These are phyloP conservation scores for Friedmanniomyces simplex DNA, from an alignment of 495 filamentous ascomycete genomes.

Conservation along the genomic window DNA sequence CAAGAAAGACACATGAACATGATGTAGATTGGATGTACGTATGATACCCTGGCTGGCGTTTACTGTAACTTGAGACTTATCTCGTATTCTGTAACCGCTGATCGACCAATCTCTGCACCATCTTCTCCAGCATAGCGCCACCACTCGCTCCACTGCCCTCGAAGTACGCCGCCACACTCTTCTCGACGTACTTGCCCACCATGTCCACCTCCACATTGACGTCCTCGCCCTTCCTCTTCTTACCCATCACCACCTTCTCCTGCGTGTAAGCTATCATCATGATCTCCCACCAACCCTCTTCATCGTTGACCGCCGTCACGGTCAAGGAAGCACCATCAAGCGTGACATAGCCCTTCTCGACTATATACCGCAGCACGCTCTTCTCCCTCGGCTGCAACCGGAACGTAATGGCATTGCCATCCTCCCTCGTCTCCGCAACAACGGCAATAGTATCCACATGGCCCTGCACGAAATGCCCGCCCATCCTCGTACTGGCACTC, in stretches of 20 bases:
- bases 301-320: conserved; percentile 59
- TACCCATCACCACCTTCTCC: conserved; percentile 75
- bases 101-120: conserved; percentile 71
- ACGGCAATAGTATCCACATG: conserved; percentile 84
- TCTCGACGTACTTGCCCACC: conserved; percentile 98
- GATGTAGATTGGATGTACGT: not conserved
- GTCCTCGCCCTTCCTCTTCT: conserved; percentile 69
- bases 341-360: conserved; percentile 93
- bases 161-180: conserved; percentile 69
- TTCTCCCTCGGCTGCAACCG: conserved; percentile 62
- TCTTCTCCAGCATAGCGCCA: conserved; percentile 65
- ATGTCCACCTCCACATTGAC: conserved; percentile 98
- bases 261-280: conserved; percentile 99
- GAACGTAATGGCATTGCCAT: conserved; percentile 81
- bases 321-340: conserved; percentile 96
- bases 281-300: conserved; percentile 84
- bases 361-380: conserved; percentile 67
- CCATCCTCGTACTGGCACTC: conserved; percentile 79
- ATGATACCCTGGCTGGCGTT: not conserved
- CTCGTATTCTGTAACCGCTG: conserved; percentile 43
- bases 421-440: conserved; percentile 56
- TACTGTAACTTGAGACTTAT: not conserved
- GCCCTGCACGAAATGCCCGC: conserved; percentile 78
- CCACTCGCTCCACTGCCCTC: conserved; percentile 42
- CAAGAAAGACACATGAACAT: not conserved